These are phyloP conservation scores for Tricholoma terreum DNA, from an alignment of 768 basidiomycete genomes.

Conservation along the genomic window DNA sequence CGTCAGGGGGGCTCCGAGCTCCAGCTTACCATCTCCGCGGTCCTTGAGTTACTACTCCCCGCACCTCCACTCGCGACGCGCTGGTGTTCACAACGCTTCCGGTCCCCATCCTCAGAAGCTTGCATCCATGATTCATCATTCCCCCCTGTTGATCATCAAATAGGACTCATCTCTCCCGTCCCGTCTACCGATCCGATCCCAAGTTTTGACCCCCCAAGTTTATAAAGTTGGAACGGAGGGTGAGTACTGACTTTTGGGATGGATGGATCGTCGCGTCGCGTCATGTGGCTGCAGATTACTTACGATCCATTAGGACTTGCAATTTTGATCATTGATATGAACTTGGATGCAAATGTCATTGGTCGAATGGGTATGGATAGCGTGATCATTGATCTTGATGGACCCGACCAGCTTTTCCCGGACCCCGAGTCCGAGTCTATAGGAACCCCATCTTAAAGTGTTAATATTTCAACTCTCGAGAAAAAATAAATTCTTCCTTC, in stretches of 20 bases:
- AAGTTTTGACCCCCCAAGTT: background rate
- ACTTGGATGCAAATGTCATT: too few relatives aligned
- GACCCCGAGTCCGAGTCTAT: background rate
- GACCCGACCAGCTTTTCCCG: background rate
- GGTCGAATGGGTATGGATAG: background rate
- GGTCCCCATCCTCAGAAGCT: background rate
- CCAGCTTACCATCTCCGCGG: constrained; percentile 2
- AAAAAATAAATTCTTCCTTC: background rate
- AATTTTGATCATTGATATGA: too few relatives aligned
- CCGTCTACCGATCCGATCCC: background rate
- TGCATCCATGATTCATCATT: background rate
- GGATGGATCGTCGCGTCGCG: too few relatives aligned
- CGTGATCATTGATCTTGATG: background rate
- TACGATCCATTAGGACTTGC: background rate
- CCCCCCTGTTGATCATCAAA: background rate
- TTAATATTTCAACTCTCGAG: background rate
- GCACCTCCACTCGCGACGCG: background rate
- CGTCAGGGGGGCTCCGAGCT: background rate
- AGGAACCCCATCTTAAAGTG: background rate
- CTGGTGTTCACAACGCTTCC: background rate
- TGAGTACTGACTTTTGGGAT: too few relatives aligned
- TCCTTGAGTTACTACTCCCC: background rate
- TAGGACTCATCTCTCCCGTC: background rate
- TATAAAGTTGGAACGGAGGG: too few relatives aligned
- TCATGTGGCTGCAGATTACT: background rate